A percentile compares a stretch with the other conserved stretches of the same genome.
These are phyloP conservation scores for Coniochaeta hoffmannii DNA, from an alignment of 2,329 filamentous ascomycete genomes.

Conservation along the genomic window DNA sequence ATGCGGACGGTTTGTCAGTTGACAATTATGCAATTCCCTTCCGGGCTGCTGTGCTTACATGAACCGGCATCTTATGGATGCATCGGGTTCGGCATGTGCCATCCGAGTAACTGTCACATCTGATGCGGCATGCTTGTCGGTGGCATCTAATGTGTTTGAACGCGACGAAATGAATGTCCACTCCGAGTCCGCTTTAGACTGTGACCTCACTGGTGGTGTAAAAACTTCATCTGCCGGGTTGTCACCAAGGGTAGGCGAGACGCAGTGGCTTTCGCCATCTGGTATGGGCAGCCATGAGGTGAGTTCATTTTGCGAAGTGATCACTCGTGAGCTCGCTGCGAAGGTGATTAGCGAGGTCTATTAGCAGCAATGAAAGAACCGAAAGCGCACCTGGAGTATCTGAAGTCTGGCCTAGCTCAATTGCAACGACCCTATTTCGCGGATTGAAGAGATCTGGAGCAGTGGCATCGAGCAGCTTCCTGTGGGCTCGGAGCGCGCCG, in stretches of 20 bases:
- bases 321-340: neutral
- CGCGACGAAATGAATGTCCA: neutral
- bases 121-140: neutral
- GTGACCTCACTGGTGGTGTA: neutral
- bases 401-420: neutral
- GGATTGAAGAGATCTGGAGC: neutral
- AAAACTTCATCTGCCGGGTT: neutral
- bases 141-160: neutral
- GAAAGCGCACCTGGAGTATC: neutral
- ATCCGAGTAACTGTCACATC: neutral
- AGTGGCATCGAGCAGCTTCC: neutral
- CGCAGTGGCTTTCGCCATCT: neutral
- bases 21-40: neutral
- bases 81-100: neutral
- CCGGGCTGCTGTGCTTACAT: neutral
- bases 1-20: neutral
- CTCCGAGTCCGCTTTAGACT: neutral
- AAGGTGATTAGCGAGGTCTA: neutral
- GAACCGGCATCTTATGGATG: neutral
- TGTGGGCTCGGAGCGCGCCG: neutral
- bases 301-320: neutral
- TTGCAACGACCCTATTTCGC: neutral
- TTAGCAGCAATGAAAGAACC: neutral
- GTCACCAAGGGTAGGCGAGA: neutral
- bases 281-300: neutral